Percentiles rank a stretch among this genome's conserved stretches.
These are phyloP conservation scores for Megacollybia marginata DNA, from an alignment of 768 basidiomycete genomes.

Conservation along the genomic window DNA sequence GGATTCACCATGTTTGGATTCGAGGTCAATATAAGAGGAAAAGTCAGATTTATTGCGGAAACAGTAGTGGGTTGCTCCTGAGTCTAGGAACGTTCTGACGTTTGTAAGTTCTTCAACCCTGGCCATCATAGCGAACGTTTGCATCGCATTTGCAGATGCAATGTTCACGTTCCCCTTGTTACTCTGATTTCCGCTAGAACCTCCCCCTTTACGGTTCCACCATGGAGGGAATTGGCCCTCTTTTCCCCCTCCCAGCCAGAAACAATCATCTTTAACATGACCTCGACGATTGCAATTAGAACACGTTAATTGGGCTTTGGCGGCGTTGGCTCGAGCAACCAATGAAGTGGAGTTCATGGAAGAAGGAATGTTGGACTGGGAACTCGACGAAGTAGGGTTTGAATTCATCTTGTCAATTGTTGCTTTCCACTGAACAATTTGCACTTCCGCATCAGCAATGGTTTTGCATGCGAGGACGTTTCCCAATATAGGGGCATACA, in stretches of 20 bases:
- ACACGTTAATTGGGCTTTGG: conserved; percentile 5
- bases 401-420: too few relatives aligned
- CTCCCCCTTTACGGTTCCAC: conserved; percentile 4
- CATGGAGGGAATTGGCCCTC: conserved; percentile 15
- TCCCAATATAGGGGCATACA: too few relatives aligned
- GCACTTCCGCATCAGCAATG: too few relatives aligned
- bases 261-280: conserved; percentile 14
- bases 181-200: neutral
- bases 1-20: conserved; percentile 1
- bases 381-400: too few relatives aligned
- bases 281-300: conserved; percentile 10
- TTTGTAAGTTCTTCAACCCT: neutral
- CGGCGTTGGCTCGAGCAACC: neutral
- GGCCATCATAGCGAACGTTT: neutral
- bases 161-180: neutral
- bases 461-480: too few relatives aligned
- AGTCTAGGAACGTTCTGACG: conserved; percentile 5
- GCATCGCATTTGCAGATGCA: neutral
- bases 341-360: too few relatives aligned
- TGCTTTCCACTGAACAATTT: too few relatives aligned
- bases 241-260: conserved; percentile 18
- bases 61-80: conserved; percentile 18
- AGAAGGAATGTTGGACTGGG: too few relatives aligned
- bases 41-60: conserved; percentile 13
- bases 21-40: conserved; percentile 2